Evolutionary conservation across 2,329 filamentous ascomycete genomes (phyloP).

Genomic region (Xylariaceae sp.): DNA sequence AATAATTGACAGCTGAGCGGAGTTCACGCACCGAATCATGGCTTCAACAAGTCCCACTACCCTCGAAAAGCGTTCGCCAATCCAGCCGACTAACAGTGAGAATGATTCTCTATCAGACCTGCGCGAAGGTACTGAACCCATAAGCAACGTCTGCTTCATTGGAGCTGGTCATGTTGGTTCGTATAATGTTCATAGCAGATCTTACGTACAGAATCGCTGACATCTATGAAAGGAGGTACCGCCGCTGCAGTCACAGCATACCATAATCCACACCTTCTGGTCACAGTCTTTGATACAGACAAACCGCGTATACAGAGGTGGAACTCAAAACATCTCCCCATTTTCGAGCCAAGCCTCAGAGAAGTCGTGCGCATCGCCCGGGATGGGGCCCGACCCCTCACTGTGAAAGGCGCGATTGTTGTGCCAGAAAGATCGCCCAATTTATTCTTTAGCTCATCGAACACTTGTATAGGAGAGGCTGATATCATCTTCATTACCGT

Average conservation of each 20-base stretch:
- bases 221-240: constrained; percentile 52
- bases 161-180: constrained; percentile 36
- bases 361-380: constrained; percentile 62
- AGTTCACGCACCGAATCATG: constrained; percentile 24
- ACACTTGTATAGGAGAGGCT: constrained; percentile 56
- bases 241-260: constrained; percentile 70
- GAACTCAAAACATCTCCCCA: constrained; percentile 68
- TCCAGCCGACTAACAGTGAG: background rate
- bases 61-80: constrained; percentile 36
- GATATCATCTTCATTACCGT: constrained; percentile 72
- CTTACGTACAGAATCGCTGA: background rate
- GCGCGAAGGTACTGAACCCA: constrained; percentile 13
- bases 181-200: background rate
- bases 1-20: constrained; percentile 8
- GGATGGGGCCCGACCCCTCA: constrained; percentile 46
- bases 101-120: background rate
- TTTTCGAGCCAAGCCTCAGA: constrained; percentile 67
- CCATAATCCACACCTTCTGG: constrained; percentile 63
- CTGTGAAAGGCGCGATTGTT: constrained; percentile 30
- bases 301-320: constrained; percentile 60
- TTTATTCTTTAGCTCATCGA: constrained; percentile 65
- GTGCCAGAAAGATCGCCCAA: constrained; percentile 52
- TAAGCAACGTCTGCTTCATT: constrained; percentile 35
- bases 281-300: constrained; percentile 72
- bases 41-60: constrained; percentile 42